Evolutionary conservation across 2,329 filamentous ascomycete genomes (phyloP).

Genomic region (Xylaria sp.): DNA sequence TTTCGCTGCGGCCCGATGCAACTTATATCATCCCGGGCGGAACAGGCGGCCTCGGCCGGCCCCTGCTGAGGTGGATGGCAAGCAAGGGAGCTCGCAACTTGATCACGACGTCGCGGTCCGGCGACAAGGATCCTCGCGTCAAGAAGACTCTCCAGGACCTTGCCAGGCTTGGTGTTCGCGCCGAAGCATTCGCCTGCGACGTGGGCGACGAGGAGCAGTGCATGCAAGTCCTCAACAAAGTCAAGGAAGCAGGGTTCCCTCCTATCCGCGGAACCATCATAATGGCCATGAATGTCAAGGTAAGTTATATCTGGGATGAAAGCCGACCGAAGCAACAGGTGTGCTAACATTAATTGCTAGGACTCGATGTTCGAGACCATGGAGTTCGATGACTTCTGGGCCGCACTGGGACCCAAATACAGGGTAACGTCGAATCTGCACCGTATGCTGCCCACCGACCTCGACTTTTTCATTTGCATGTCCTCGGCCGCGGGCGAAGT

Average conservation of each 20-base stretch:
- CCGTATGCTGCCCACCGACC: conserved; percentile 31
- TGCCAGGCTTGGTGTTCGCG: conserved; percentile 25
- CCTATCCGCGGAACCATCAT: conserved; percentile 30
- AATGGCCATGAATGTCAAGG: conserved; percentile 34
- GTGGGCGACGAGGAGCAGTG: conserved; percentile 30
- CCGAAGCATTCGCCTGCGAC: conserved; percentile 26
- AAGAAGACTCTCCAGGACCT: conserved; percentile 31
- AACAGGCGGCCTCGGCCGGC: conserved; percentile 37
- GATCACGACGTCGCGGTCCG: conserved; percentile 33
- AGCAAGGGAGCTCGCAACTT: conserved; percentile 38
- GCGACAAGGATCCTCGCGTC: conserved; percentile 30
- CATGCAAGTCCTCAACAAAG: conserved; percentile 26
- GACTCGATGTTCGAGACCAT: conserved; percentile 38
- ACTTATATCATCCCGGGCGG: conserved; percentile 41
- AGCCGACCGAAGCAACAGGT: too few species aligned
- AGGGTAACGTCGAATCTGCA: conserved; percentile 34
- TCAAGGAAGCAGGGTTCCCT: conserved; percentile 31
- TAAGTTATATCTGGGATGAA: conserved; percentile 17
- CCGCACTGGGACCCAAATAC: conserved; percentile 32
- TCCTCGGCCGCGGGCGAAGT: conserved; percentile 35
- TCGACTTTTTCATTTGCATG: conserved; percentile 36
- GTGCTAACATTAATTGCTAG: conserved; percentile 15
- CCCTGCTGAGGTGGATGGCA: conserved; percentile 38
- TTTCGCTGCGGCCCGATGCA: conserved; percentile 30
- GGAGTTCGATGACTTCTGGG: conserved; percentile 30